A percentile compares a stretch with the other conserved stretches of the same genome.
Conservation (phyloP, 805 yeast genomes). For the Torulaspora quercuum region DNA sequence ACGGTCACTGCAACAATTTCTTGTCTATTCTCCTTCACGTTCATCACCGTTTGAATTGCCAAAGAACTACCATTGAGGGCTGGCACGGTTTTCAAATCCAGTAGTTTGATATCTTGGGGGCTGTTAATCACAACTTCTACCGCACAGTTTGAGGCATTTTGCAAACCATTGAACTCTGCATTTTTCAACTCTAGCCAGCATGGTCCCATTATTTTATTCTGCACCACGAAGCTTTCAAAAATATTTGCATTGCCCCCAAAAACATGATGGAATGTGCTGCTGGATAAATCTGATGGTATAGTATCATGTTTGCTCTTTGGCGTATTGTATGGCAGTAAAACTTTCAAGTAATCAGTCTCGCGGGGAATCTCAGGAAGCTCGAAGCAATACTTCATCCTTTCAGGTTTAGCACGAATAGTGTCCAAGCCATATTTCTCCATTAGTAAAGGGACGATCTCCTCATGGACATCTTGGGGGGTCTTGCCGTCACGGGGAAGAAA, state of each 20-base stretch:
- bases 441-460: slow-evolving; percentile 67
- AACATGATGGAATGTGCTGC: slow-evolving; percentile 71
- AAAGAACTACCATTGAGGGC: slow-evolving; percentile 70
- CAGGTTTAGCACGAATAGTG: slow-evolving; percentile 65
- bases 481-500: slow-evolving; percentile 68
- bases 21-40: slow-evolving; percentile 68
- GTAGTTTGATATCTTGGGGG: slow-evolving; percentile 47
- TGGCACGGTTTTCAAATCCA: slow-evolving; percentile 52
- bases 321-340: slow-evolving; percentile 69
- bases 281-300: slow-evolving; percentile 62
- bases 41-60: slow-evolving; percentile 77
- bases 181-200: slow-evolving; percentile 83
- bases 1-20: slow-evolving; percentile 82
- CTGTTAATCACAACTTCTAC: slow-evolving; percentile 62
- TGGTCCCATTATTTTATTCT: slow-evolving; percentile 90
- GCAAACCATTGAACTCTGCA: slow-evolving; percentile 55
- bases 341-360: slow-evolving; percentile 74
- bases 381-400: slow-evolving; percentile 79
- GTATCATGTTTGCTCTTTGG: slow-evolving; percentile 48
- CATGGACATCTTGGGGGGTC: slow-evolving; percentile 64
- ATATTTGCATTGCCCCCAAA: slow-evolving; percentile 73
- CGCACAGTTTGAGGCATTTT: slow-evolving; percentile 73
- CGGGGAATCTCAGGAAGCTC: slow-evolving; percentile 74
- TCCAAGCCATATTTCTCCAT: slow-evolving; percentile 60
- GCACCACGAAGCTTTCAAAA: slow-evolving; percentile 83